phyloP scores from a whole-genome alignment of 2,329 filamentous ascomycete genomes.

The Pseudocercospora cruenta region DNA sequence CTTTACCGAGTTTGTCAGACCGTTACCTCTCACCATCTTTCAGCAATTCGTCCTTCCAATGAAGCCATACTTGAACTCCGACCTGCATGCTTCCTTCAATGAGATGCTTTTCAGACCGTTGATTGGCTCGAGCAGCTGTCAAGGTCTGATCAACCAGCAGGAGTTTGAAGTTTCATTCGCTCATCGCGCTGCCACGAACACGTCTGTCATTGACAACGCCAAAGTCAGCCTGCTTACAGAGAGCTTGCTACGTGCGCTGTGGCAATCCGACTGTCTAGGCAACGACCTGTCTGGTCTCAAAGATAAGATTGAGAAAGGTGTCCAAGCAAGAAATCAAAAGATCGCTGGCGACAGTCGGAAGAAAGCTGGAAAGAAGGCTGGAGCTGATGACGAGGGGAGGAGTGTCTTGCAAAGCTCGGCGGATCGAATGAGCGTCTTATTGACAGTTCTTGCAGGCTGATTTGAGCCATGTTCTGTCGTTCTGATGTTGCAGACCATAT shows the following conservation, averaged over 20 bases:
- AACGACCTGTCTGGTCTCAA: slow-evolving; percentile 14
- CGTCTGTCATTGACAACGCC: slow-evolving; percentile 68
- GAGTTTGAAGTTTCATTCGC: slow-evolving; percentile 66
- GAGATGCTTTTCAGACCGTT: slow-evolving; percentile 58
- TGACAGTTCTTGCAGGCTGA: slow-evolving; percentile 17
- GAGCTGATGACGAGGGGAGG: slow-evolving; percentile 43
- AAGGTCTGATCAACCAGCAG: slow-evolving; percentile 51
- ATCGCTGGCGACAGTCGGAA: slow-evolving; percentile 50
- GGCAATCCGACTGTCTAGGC: slow-evolving; percentile 35
- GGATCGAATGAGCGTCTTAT: slow-evolving; percentile 32
- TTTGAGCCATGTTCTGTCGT: background rate
- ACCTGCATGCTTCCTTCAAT: slow-evolving; percentile 55
- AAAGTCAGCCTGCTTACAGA: slow-evolving; percentile 73
- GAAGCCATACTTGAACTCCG: slow-evolving; percentile 37
- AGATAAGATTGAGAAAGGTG: slow-evolving; percentile 56
- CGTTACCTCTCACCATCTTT: slow-evolving; percentile 63
- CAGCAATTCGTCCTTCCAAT: slow-evolving; percentile 57
- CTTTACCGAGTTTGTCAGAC: slow-evolving; percentile 60
- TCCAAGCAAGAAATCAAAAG: slow-evolving; percentile 53
- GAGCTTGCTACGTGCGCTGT: slow-evolving; percentile 61
- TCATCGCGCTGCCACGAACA: slow-evolving; percentile 65
- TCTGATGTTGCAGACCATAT: background rate
- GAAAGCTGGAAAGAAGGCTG: slow-evolving; percentile 43
- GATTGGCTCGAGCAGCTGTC: slow-evolving; percentile 48
- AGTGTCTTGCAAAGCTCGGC: slow-evolving; percentile 39